A percentile compares a stretch with the other conserved stretches of the same genome.
Conservation (phyloP, 306 rosid genomes). For the Erythrophleum fordii region DNA sequence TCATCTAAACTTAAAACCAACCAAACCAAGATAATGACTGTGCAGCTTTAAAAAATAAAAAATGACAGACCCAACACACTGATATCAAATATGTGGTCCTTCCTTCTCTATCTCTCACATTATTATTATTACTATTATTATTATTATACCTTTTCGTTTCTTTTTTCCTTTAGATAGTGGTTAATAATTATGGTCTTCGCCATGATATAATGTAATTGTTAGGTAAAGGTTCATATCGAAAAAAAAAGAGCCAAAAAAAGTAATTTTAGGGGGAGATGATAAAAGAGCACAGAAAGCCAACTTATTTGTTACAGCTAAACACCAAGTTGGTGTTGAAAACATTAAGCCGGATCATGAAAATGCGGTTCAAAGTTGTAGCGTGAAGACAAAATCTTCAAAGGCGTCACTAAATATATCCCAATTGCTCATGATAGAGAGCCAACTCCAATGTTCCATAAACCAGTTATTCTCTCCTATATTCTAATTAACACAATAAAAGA, state of each 20-base stretch:
- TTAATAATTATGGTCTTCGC: neutral
- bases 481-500: too few species aligned
- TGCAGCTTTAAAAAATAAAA: neutral
- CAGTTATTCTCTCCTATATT: too few species aligned
- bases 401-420: too few species aligned
- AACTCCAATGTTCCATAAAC: too few species aligned
- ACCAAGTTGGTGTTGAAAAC: too few species aligned
- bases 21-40: neutral
- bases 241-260: neutral
- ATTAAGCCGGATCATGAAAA: neutral
- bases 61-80: neutral
- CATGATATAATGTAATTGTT: neutral
- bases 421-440: too few species aligned
- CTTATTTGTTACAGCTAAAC: too few species aligned
- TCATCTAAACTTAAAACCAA: neutral
- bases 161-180: neutral
- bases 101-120: neutral
- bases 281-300: too few species aligned
- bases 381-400: too few species aligned
- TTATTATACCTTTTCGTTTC: neutral
- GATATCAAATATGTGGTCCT: conserved; percentile 31
- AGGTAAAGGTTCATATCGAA: neutral
- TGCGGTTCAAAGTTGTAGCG: neutral
- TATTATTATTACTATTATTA: neutral
- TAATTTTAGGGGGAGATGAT: too few species aligned